A percentile compares a stretch with the other conserved stretches of the same genome.
Evolutionary conservation across 1,284 basidiomycete species (phyloP).

Genomic region (Trichosporon sp.): DNA sequence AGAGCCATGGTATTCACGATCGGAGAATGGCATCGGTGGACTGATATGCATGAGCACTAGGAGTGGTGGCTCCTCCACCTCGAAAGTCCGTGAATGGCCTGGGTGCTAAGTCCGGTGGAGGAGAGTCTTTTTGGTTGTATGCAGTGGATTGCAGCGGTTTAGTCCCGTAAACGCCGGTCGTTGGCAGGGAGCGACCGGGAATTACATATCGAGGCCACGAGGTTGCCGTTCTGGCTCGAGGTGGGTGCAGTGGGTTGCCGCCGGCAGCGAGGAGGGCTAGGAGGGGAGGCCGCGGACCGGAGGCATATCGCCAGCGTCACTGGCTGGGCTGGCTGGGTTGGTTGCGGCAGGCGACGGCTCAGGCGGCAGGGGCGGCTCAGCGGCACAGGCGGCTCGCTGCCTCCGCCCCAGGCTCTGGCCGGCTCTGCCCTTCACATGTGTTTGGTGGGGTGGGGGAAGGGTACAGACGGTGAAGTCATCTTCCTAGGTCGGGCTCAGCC

Average conservation of each 20-base stretch:
- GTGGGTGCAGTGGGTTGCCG: slow-evolving; percentile 6
- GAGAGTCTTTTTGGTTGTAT: background rate
- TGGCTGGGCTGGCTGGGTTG: background rate
- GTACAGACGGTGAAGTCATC: background rate
- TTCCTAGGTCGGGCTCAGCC: too few species aligned
- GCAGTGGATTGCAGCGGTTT: background rate
- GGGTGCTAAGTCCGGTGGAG: slow-evolving; percentile 2
- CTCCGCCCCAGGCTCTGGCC: background rate
- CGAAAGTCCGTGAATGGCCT: background rate
- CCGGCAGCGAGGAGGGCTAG: background rate
- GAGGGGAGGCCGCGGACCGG: background rate
- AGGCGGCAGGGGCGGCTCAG: background rate
- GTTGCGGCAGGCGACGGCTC: slow-evolving; percentile 1
- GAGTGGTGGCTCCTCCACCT: slow-evolving; percentile 7
- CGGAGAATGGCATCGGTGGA: background rate
- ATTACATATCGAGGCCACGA: slow-evolving; percentile 19
- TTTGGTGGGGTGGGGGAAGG: slow-evolving; percentile 15
- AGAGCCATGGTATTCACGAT: background rate
- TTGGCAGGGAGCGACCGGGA: background rate
- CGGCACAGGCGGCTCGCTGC: slow-evolving; percentile 2
- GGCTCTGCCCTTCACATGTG: background rate
- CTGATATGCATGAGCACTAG: background rate
- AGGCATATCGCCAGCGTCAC: slow-evolving; percentile 13
- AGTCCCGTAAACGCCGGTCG: slow-evolving; percentile 20
- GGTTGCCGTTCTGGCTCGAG: slow-evolving; percentile 8